Evolutionary conservation across 192 early-diverging fungal species (phyloP), one percentile per base, ranked within the genome.

Genomic region (Entrophospora sp.): DNA sequence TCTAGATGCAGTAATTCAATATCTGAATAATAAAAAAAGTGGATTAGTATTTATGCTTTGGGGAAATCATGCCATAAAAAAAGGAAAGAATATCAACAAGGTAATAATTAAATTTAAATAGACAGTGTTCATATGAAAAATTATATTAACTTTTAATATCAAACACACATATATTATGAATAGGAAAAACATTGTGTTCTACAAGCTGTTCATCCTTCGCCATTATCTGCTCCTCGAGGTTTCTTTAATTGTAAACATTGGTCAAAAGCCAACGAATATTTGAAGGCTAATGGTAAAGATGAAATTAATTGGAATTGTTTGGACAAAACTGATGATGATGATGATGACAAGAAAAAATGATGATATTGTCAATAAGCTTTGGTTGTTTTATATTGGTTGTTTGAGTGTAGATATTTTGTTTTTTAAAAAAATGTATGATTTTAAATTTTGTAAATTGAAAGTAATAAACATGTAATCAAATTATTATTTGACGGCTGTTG

Each of bases 21-120:
- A 89, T 51, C 64, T 98, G 46, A 88, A 86, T 68, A 71, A 79
- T 5, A 73, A 81, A 32, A 71, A 75, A 2, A 48, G 37, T 1
- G 72, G 85, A 44, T 79, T 94, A 6, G 96, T 98, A 44, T 98
- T 98, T 77, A 85, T 98, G 75, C 80, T 97, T 24, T 98, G 96
- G 94, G 96, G 96, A 20, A 68, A 76, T 22, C 85, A 88, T 68
- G 93, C 93, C 24, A 90, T 92, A 71, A 93, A 93, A 77, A 92
- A 93, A 59, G 90, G 89, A 13, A 67, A 75, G 1, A 62, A 57
- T 5, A 84, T 97, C 32, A 84, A 96, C 57, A 83, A 79, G 42
- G 64, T 69, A 24, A 66, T 46, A 42, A 36, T 25, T 30, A 10
- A 31, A 2, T 18, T 22, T 16, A 8, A 42, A 0, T 24, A 31